Evolutionary conservation across 208 protist species (phyloP).

Genomic region (Porcisia hertigi): DNA sequence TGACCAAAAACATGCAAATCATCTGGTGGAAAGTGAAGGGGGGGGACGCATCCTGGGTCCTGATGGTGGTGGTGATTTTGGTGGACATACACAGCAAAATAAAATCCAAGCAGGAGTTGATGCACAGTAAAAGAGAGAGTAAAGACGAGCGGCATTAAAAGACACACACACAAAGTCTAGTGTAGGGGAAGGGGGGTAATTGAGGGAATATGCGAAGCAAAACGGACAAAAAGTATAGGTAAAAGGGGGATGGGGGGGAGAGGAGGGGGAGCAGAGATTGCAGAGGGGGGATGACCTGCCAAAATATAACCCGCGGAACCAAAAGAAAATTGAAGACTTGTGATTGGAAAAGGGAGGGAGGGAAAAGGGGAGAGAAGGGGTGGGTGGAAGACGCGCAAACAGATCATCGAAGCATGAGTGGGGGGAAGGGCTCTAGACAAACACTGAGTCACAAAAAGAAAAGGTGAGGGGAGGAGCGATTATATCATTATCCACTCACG

Average conservation of each 20-base stretch:
- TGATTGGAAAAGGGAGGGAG: not conserved
- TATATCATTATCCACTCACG: not conserved
- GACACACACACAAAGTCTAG: not conserved
- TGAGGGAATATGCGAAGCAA: not conserved
- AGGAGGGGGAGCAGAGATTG: not conserved
- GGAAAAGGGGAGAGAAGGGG: not conserved
- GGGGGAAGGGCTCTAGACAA: too few relatives aligned
- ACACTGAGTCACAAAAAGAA: not conserved
- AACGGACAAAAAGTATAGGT: not conserved
- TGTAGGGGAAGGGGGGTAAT: too few relatives aligned
- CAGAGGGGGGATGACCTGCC: not conserved
- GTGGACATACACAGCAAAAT: too few relatives aligned
- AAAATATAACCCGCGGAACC: not conserved
- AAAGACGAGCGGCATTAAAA: not conserved
- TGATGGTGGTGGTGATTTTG: too few relatives aligned
- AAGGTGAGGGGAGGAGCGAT: not conserved
- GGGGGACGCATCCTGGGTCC: too few relatives aligned
- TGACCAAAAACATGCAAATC: too few relatives aligned
- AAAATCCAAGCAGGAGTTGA: too few relatives aligned
- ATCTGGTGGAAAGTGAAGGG: too few relatives aligned
- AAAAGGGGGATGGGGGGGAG: too few relatives aligned
- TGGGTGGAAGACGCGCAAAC: not conserved
- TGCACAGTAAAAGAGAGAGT: not conserved
- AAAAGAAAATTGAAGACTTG: not conserved
- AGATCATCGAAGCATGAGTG: not conserved